These are phyloP conservation scores for Talaromyces rugulosus DNA, from an alignment of 2,329 filamentous ascomycete genomes.

Conservation along the genomic window DNA sequence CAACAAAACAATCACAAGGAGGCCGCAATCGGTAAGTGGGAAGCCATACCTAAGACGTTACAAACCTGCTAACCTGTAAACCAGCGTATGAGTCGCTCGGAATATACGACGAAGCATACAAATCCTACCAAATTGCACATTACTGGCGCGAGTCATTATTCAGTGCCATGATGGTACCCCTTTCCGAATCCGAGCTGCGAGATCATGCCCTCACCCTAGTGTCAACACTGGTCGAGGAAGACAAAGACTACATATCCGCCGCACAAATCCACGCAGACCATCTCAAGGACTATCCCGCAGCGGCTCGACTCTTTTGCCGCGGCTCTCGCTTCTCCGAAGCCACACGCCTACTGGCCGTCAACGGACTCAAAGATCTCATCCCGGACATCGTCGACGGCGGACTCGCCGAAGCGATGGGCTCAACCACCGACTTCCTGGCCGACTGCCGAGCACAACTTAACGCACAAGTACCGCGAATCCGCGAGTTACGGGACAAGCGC, in stretches of 20 bases:
- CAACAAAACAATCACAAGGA: constrained; percentile 73
- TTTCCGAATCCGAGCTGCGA: constrained; percentile 57
- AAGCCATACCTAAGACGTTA: background rate
- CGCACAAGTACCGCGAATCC: constrained; percentile 80
- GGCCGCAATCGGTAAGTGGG: constrained; percentile 62
- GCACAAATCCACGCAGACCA: constrained; percentile 79
- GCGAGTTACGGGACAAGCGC: constrained; percentile 76
- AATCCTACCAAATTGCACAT: constrained; percentile 78
- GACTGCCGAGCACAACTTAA: constrained; percentile 84
- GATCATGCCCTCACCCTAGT: constrained; percentile 71
- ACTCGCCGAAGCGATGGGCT: constrained; percentile 74
- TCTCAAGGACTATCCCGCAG: constrained; percentile 65
- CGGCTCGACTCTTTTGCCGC: constrained; percentile 76
- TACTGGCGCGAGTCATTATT: constrained; percentile 90
- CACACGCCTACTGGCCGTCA: constrained; percentile 67
- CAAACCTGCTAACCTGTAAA: background rate
- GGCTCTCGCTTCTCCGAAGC: constrained; percentile 85
- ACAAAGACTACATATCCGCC: constrained; percentile 76
- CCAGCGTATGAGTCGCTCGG: constrained; percentile 77
- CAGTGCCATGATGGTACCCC: constrained; percentile 65
- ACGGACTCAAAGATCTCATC: constrained; percentile 60
- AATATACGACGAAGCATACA: constrained; percentile 69
- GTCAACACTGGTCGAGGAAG: constrained; percentile 70
- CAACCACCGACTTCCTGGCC: constrained; percentile 83
- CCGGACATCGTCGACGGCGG: constrained; percentile 67